Percentiles rank a stretch among this genome's conserved stretches.
Conservation (phyloP, 1,139 yeast species). For the Yamadazyma songkhlaensis region DNA sequence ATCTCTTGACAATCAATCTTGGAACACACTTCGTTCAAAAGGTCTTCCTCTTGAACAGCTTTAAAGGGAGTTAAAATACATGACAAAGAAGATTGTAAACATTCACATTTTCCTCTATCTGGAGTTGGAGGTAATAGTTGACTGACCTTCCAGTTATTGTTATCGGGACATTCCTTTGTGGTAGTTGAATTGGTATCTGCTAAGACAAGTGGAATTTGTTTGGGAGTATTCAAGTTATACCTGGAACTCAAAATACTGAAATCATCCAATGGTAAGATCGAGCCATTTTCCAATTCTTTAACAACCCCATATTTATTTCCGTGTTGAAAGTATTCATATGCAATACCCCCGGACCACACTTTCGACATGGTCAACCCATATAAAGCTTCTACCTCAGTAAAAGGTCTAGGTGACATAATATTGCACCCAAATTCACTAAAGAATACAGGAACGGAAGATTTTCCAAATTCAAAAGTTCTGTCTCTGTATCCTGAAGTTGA, state of each 20-base stretch:
- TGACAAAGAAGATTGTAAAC: constrained; percentile 48
- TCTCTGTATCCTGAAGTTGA: constrained; percentile 56
- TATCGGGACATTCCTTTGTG: constrained; percentile 4
- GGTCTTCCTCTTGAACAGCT: constrained; percentile 24
- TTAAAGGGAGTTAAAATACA: constrained; percentile 45
- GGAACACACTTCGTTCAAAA: constrained; percentile 49
- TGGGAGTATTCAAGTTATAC: constrained; percentile 31
- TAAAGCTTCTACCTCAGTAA: constrained; percentile 44
- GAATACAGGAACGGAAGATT: constrained; percentile 53
- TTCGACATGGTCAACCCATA: constrained; percentile 34
- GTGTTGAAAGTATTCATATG: constrained; percentile 38
- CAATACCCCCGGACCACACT: constrained; percentile 44
- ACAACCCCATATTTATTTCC: constrained; percentile 36
- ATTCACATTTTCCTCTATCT: constrained; percentile 50
- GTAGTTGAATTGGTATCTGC: constrained; percentile 5
- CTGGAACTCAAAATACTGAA: constrained; percentile 35
- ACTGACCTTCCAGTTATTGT: constrained; percentile 42
- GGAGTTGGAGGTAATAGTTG: constrained; percentile 53
- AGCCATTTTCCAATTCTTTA: constrained; percentile 21
- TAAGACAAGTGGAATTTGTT: constrained; percentile 14
- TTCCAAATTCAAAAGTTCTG: constrained; percentile 45
- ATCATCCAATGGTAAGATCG: constrained; percentile 41
- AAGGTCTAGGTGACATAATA: constrained; percentile 51
- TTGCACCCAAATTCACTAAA: constrained; percentile 67
- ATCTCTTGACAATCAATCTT: constrained; percentile 52